Conservation (phyloP, 495 filamentous ascomycete genomes). For the Penicillium bovifimosum region DNA sequence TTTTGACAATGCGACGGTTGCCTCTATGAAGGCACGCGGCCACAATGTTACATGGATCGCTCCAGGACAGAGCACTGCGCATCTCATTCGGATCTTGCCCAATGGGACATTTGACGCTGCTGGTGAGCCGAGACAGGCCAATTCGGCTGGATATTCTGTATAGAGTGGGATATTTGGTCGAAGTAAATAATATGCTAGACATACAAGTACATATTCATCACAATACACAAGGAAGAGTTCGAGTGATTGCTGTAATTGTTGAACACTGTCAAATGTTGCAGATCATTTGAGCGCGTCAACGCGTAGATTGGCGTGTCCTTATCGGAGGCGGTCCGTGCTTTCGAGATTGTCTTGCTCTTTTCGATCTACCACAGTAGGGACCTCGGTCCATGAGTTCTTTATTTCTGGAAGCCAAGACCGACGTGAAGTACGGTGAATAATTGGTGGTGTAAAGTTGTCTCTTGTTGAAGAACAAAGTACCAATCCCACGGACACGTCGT, state of each 20-base stretch:
- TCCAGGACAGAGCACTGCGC: conserved; percentile 60
- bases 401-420: not conserved
- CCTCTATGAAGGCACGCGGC: conserved; percentile 54
- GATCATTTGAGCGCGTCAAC: not conserved
- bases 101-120: conserved; percentile 77
- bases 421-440: no score
- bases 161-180: conserved; percentile 26
- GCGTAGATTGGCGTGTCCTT: not conserved
- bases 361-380: not conserved
- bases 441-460: not conserved
- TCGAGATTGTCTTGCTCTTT: not conserved
- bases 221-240: not conserved
- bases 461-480: not conserved
- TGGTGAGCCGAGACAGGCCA: conserved; percentile 70
- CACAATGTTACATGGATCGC: conserved; percentile 73
- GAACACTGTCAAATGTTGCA: not conserved
- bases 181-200: not conserved
- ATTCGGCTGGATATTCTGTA: conserved; percentile 65
- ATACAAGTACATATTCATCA: not conserved
- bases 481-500: not conserved
- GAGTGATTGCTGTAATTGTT: not conserved
- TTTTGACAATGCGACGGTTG: conserved; percentile 61
- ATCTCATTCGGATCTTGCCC: conserved; percentile 57
- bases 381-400: not conserved
- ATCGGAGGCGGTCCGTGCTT: not conserved